Evolutionary conservation across 495 filamentous ascomycete genomes (phyloP).

Genomic region (Penicillium bialowiezense): DNA sequence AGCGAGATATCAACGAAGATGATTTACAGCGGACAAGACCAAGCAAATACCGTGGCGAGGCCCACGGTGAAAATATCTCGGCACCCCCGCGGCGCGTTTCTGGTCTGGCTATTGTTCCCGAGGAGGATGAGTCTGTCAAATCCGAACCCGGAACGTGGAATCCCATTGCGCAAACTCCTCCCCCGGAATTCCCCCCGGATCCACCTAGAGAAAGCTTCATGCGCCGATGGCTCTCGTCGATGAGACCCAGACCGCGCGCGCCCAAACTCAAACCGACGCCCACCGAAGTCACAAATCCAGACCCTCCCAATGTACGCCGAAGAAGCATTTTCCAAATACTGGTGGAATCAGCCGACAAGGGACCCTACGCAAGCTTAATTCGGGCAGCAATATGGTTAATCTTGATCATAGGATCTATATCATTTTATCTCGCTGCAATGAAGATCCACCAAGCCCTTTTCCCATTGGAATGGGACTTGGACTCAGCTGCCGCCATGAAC

Average conservation of each 20-base stretch:
- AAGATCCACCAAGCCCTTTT: constrained; percentile 12
- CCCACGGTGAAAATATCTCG: constrained; percentile 35
- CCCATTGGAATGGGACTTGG: constrained; percentile 1
- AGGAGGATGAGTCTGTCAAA: constrained; percentile 24
- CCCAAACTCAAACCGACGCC: background rate
- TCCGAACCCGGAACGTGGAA: constrained; percentile 9
- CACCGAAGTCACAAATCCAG: background rate
- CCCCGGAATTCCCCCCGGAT: background rate
- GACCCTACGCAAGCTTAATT: constrained; percentile 6
- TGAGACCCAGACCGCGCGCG: background rate
- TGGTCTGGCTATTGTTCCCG: constrained; percentile 30
- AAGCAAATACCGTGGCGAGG: constrained; percentile 19
- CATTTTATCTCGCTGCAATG: constrained; percentile 2
- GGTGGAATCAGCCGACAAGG: background rate
- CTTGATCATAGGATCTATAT: constrained; percentile 12
- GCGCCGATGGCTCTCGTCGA: constrained; percentile 7
- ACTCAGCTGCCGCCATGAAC: constrained; percentile 23
- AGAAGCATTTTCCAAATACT: background rate
- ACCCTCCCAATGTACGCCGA: background rate
- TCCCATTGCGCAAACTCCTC: constrained; percentile 23
- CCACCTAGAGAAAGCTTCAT: constrained; percentile 3
- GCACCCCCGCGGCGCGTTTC: constrained; percentile 43
- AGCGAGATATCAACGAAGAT: constrained; percentile 43
- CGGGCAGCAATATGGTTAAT: constrained; percentile 6
- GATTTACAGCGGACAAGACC: constrained; percentile 36